Evolutionary conservation across 805 yeast genomes (phyloP), one percentile per base, ranked within the genome.

Genomic region (Brettanomyces nanus): DNA sequence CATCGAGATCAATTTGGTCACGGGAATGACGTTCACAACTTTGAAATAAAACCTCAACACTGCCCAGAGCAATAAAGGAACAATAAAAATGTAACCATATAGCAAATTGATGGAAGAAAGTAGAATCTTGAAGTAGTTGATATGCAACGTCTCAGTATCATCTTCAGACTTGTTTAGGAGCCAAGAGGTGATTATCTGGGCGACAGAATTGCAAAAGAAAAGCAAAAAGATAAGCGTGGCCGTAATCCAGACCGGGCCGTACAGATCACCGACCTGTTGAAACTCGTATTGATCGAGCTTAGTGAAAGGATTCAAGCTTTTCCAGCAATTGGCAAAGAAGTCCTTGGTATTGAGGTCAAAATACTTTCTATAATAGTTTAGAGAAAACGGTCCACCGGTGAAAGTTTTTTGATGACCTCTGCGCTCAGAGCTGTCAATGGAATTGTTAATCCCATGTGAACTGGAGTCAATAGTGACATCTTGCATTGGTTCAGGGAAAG

Each of bases 221-320:
- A 85, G 66, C 23, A 80, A 63, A 45, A 84, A 75, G 1, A 85
- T 75, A 35, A 85, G 73, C 0, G 95, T 81, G 0, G 87, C 86
- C 10, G 90, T 83, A 31, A 89, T 77, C 97, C 97, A 89, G 15
- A 86, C 65, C 6, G 94, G 82, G 1, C 96, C 96, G 56, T 86
- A 90, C 37, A 89, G 61, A 51, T 89, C 97, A 3, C 80, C 75
- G 37, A 45, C 40, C 13, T 67, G 65, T 28, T 67, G 66, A 65
- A 47, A 65, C 46, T 44, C 59, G 18, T 50, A 67, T 25, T 57
- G 65, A 11, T 48, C 31, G 7, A 57, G 52, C 13, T 50, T 44
- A 46, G 59, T 51, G 29, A 69, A 46, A 14, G 89, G 83, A 47
- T 82, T 80, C 29, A 80, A 45, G 0, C 87, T 75, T 39, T 66